Evolutionary conservation across 2,329 filamentous ascomycete genomes (phyloP), one percentile per base, ranked within the genome.

Genomic region (Aspergillus latus): DNA sequence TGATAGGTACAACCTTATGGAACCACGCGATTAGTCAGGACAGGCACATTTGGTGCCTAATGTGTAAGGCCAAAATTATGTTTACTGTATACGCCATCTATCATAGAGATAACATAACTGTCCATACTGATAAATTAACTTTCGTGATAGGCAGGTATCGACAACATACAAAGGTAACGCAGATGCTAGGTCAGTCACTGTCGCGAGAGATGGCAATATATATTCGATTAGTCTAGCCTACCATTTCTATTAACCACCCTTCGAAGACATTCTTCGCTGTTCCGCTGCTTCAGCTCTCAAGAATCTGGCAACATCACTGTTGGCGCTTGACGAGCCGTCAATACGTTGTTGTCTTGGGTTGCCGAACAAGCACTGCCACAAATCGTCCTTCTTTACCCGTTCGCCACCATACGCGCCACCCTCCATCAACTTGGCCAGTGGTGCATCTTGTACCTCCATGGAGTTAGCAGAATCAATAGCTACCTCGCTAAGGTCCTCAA

Each of bases 301-400:
- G 61, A 82, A 77, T 34, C 80, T 73, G 5, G 68, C 75, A 30
- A 84, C 73, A 56, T 82, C 80, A 53, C 68, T 66, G 45, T 76
- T 71, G 49, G 77, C 60, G 51, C 68, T 62, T 16, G 51, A 50
- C 10, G 59, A 59, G 11, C 56, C 49, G 28, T 54, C 55, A 36
- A 44, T 54, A 11, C n/a, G 37, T 39, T 43, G 55, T 67, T 56
- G 56, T 57, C 71, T 73, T 36, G 69, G 68, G 13, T 80, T 79
- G 0, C 89, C 89, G 78, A 97, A 97, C 1, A 97, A 76, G 72
- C 93, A 97, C 60, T 85, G 84, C 93, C 92, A 97, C 43, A 97
- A 69, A 70, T 97, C 93, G 10, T 85, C 82, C 60, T 88, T 83
- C 44, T 84, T 81, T 2, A 97, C 89, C 55, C 89, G 78, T 73